Percentiles rank a stretch among this genome's conserved stretches.
Evolutionary conservation across 768 basidiomycete species (phyloP).

Genomic region (Leucosporidium scottii): DNA sequence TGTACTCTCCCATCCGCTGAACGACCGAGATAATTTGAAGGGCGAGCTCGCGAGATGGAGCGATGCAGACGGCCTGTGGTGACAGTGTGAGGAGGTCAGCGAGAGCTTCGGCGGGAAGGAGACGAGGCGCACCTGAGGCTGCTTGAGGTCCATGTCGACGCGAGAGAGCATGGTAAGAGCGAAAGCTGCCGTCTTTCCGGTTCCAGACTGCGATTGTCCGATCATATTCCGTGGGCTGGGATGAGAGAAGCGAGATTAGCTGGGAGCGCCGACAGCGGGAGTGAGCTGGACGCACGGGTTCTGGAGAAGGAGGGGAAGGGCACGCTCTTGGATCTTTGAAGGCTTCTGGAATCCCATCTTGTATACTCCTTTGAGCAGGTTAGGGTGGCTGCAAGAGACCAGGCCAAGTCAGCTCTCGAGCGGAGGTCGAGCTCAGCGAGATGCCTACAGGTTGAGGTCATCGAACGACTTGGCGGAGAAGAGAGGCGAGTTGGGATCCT

Average conservation of each 20-base stretch:
- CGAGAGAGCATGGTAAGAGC: constrained; percentile 94
- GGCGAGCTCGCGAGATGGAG: constrained; percentile 92
- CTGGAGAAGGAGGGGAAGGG: constrained; percentile 77
- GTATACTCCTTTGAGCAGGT: constrained; percentile 87
- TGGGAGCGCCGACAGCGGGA: too few species aligned
- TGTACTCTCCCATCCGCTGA: constrained; percentile 89
- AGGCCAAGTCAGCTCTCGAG: neutral
- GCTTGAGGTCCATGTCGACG: constrained; percentile 71
- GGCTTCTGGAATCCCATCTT: constrained; percentile 95
- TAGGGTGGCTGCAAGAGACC: constrained; percentile 55
- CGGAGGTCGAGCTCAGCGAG: too few species aligned
- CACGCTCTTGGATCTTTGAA: constrained; percentile 97
- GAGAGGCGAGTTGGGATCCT: constrained; percentile 89
- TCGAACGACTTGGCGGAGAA: constrained; percentile 91
- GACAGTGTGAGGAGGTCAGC: neutral
- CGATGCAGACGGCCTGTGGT: constrained; percentile 86
- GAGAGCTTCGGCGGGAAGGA: neutral
- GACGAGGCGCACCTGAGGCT: constrained; percentile 60
- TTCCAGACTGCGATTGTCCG: constrained; percentile 97
- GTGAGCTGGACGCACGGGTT: constrained; percentile 62
- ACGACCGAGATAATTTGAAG: constrained; percentile 96
- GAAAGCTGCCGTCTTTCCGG: constrained; percentile 98
- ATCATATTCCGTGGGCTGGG: constrained; percentile 95
- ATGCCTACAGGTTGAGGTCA: constrained; percentile 83
- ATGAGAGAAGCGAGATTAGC: neutral